Evolutionary conservation across 371 early-diverging fungal genomes (phyloP).

Genomic region (Choanephora cucurbitarum): DNA sequence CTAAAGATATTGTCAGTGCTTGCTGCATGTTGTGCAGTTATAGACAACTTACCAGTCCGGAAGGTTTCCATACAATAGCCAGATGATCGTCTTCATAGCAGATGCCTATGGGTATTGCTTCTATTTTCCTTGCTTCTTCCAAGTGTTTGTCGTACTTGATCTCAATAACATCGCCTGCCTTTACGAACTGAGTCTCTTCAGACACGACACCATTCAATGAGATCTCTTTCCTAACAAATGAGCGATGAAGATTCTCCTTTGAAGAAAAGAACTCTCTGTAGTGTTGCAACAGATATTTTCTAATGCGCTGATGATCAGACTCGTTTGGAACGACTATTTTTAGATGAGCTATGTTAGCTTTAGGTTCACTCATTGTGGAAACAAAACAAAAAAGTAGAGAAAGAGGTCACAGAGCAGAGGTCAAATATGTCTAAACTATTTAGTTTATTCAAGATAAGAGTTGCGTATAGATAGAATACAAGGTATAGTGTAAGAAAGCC

Average conservation of each 20-base stretch:
- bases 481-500: no score
- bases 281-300: slow-evolving; percentile 28
- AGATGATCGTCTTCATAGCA: slow-evolving; percentile 51
- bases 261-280: slow-evolving; percentile 36
- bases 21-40: slow-evolving; percentile 11
- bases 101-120: slow-evolving; percentile 39
- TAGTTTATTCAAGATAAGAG: no score
- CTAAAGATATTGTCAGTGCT: slow-evolving; percentile 1
- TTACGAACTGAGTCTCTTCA: slow-evolving; percentile 48
- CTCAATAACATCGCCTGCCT: slow-evolving; percentile 43
- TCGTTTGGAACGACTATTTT: slow-evolving; percentile 15
- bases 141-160: slow-evolving; percentile 40
- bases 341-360: slow-evolving; percentile 4
- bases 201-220: slow-evolving; percentile 45
- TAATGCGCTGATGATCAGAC: slow-evolving; percentile 16
- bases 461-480: no score
- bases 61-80: slow-evolving; percentile 57
- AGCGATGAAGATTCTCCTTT: slow-evolving; percentile 36
- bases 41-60: slow-evolving; percentile 45
- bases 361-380: not conserved
- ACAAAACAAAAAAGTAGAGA: not conserved
- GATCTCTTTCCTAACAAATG: slow-evolving; percentile 46
- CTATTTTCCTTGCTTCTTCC: slow-evolving; percentile 37
- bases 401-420: not conserved
- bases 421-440: no score